These are phyloP conservation scores for Ottelia alismoides DNA, from an alignment of 106 monocot species.

Conservation along the genomic window DNA sequence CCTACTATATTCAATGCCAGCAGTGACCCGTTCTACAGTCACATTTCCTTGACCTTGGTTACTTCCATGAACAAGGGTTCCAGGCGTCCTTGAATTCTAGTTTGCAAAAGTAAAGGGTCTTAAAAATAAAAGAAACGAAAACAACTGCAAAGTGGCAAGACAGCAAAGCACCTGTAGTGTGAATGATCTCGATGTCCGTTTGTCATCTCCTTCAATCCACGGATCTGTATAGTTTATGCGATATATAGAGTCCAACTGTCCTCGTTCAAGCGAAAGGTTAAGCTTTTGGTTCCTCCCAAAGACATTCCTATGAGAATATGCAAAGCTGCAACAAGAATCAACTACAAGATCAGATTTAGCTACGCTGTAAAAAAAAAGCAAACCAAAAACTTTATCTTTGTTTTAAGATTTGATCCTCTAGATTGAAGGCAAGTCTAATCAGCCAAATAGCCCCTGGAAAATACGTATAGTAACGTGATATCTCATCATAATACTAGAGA, in stretches of 20 bases:
- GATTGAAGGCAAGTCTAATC: no score
- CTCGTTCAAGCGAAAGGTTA: constrained; percentile 90
- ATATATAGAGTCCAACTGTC: constrained; percentile 93
- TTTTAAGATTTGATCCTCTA: no score
- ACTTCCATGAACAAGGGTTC: constrained; percentile 87
- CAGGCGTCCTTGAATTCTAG: constrained; percentile 92
- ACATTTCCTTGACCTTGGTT: constrained; percentile 38
- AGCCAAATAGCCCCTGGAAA: no score
- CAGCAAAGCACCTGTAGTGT: constrained; percentile 83
- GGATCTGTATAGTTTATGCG: constrained; percentile 93
- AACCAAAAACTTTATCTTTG: no score
- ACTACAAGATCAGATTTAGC: no score
- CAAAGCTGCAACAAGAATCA: constrained; percentile 66
- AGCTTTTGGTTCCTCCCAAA: constrained; percentile 96
- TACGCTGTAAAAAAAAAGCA: constrained; percentile 4
- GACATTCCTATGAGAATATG: constrained; percentile 96
- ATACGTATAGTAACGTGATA: no score
- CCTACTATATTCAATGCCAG: constrained; percentile 78
- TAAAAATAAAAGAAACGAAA: no score
- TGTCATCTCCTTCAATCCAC: constrained; percentile 96
- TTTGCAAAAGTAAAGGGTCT: neutral
- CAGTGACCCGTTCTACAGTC: constrained; percentile 76
- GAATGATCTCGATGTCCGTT: constrained; percentile 81
- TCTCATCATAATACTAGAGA: no score
- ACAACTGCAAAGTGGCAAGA: no score